phyloP scores from a whole-genome alignment of 1,284 basidiomycete genomes.

The Phaffia rhodozyma region DNA sequence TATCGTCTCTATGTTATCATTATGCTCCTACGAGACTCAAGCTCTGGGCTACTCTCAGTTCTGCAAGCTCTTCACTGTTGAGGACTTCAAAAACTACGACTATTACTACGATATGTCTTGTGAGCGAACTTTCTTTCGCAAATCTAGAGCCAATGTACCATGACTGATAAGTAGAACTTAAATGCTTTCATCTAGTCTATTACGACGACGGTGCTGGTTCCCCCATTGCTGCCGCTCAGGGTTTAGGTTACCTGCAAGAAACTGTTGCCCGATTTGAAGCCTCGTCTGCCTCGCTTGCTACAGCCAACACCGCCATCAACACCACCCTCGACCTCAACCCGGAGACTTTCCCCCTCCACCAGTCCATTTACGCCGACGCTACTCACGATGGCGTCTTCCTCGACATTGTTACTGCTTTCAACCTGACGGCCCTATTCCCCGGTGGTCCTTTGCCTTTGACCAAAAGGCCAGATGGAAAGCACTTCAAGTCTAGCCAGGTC shows the following conservation, averaged over 20 bases:
- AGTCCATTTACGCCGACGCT: constrained; percentile 69
- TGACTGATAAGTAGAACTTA: too few species aligned
- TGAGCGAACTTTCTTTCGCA: too few species aligned
- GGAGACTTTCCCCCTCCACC: constrained; percentile 64
- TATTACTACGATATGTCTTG: constrained; percentile 46
- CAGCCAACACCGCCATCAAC: constrained; percentile 51
- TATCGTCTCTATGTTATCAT: constrained; percentile 29
- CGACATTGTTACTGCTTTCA: constrained; percentile 61
- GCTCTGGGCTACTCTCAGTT: constrained; percentile 80
- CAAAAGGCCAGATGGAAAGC: constrained; percentile 30
- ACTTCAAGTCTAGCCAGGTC: constrained; percentile 52
- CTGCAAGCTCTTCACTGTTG: constrained; percentile 74
- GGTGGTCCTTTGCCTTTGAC: constrained; percentile 23
- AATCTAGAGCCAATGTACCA: too few species aligned
- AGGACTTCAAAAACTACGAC: constrained; percentile 81
- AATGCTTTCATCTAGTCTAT: too few species aligned
- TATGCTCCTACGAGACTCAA: constrained; percentile 80
- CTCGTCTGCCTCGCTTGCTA: constrained; percentile 44
- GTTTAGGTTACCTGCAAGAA: constrained; percentile 74
- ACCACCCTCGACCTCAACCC: constrained; percentile 57
- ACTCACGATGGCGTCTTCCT: constrained; percentile 52
- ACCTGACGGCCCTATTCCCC: constrained; percentile 43
- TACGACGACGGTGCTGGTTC: constrained; percentile 69
- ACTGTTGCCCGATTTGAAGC: constrained; percentile 65
- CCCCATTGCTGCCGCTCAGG: constrained; percentile 63